These are phyloP conservation scores for Phanerochaete carnosa DNA, from an alignment of 768 basidiomycete species.

Conservation along the genomic window DNA sequence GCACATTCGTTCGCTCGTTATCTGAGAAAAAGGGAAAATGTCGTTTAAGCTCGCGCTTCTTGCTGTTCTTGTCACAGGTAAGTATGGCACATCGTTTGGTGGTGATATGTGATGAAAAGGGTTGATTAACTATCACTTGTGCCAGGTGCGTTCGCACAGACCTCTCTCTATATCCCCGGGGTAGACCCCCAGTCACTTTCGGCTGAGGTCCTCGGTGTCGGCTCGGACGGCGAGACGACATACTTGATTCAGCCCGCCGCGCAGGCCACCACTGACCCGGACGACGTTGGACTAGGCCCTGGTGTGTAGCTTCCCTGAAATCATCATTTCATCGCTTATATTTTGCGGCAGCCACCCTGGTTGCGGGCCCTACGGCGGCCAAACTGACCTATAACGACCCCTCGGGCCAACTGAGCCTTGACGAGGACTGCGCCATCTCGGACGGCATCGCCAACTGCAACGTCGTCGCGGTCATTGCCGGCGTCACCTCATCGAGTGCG, in stretches of 20 bases:
- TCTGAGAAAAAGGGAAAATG: too few relatives aligned
- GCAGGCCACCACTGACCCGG: slow-evolving; percentile 28
- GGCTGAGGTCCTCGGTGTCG: slow-evolving; percentile 40
- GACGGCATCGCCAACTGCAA: slow-evolving; percentile 26
- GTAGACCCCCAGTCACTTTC: slow-evolving; percentile 43
- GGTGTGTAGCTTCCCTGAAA: slow-evolving; percentile 24
- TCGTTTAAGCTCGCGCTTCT: neutral
- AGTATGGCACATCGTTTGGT: too few relatives aligned
- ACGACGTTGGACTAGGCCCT: slow-evolving; percentile 35
- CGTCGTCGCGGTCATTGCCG: slow-evolving; percentile 14
- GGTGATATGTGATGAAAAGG: neutral
- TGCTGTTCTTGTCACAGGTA: neutral
- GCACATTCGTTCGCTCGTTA: neutral
- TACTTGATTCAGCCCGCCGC: slow-evolving; percentile 36
- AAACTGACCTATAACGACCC: slow-evolving; percentile 33
- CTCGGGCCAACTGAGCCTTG: slow-evolving; percentile 9
- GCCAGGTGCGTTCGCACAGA: slow-evolving; percentile 28
- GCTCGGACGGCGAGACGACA: slow-evolving; percentile 38
- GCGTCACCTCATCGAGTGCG: slow-evolving; percentile 9
- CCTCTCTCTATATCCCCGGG: slow-evolving; percentile 43
- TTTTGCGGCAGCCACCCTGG: slow-evolving; percentile 36
- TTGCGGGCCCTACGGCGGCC: slow-evolving; percentile 39
- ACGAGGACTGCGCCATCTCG: slow-evolving; percentile 25
- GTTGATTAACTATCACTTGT: neutral
- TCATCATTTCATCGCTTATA: neutral